phyloP scores from a whole-genome alignment of 1,284 basidiomycete species.

The Boletellus deceptivus region DNA sequence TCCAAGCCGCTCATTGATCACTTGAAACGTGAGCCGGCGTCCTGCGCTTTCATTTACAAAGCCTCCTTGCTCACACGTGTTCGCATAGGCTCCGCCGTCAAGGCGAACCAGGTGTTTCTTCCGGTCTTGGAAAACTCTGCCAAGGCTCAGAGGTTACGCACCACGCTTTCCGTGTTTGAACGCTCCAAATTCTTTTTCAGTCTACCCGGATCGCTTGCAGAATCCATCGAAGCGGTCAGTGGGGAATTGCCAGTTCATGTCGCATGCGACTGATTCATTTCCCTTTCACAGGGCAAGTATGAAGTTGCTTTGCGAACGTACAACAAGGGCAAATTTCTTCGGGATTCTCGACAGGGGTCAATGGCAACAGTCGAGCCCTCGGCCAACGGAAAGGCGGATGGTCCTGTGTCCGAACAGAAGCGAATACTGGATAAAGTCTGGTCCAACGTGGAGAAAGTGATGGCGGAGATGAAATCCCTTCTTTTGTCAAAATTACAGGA shows the following conservation, averaged over 20 bases:
- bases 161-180: slow-evolving; percentile 94
- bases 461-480: slow-evolving; percentile 85
- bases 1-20: slow-evolving; percentile 81
- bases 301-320: slow-evolving; percentile 94
- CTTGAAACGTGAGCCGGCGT: slow-evolving; percentile 66
- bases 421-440: slow-evolving; percentile 96
- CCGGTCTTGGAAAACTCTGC: slow-evolving; percentile 95
- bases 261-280: background rate
- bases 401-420: slow-evolving; percentile 76
- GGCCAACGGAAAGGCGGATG: slow-evolving; percentile 53
- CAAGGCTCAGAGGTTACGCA: slow-evolving; percentile 91
- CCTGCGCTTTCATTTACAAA: background rate
- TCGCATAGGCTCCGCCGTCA: slow-evolving; percentile 70
- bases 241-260: background rate
- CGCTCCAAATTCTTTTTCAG: slow-evolving; percentile 99
- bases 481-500: slow-evolving; percentile 82
- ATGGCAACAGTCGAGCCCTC: slow-evolving; percentile 62
- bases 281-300: slow-evolving; percentile 73
- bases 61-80: background rate
- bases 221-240: slow-evolving; percentile 83
- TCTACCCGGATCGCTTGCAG: slow-evolving; percentile 88
- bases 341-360: slow-evolving; percentile 85
- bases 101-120: slow-evolving; percentile 94
- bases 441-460: slow-evolving; percentile 92
- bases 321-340: slow-evolving; percentile 93